Evolutionary conservation across 768 basidiomycete genomes (phyloP).

Genomic region (Rhodotorula toruloides): DNA sequence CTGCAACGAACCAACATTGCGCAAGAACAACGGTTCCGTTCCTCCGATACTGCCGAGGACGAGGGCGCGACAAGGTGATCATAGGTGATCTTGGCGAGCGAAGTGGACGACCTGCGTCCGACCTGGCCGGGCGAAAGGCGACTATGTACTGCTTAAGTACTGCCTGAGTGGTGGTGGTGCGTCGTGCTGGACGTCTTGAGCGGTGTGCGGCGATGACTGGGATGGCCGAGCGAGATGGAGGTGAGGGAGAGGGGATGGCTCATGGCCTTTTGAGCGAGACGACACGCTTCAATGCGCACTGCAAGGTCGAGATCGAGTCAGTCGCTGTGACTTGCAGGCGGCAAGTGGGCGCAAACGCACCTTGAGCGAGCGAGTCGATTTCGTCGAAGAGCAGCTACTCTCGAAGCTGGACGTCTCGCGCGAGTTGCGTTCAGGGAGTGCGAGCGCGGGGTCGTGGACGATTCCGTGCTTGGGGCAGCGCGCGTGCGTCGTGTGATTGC

Average conservation of each 20-base stretch:
- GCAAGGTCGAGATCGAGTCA: neutral
- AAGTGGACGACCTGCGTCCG: too few species aligned
- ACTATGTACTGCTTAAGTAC: neutral
- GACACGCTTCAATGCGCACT: neutral
- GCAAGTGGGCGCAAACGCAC: neutral
- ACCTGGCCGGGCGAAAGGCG: too few species aligned
- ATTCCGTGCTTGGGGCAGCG: constrained; percentile 25
- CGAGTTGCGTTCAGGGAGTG: constrained; percentile 20
- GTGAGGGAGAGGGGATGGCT: neutral
- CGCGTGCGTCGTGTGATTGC: constrained; percentile 9
- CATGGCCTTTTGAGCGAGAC: neutral
- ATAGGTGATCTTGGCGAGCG: too few species aligned
- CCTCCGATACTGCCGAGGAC: too few species aligned
- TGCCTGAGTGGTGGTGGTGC: neutral
- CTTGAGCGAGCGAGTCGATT: neutral
- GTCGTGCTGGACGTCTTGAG: neutral
- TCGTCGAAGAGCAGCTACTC: neutral
- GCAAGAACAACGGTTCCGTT: too few species aligned
- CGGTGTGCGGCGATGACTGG: neutral
- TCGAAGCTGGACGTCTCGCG: neutral
- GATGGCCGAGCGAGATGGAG: neutral
- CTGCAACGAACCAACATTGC: too few species aligned
- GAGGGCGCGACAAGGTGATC: too few species aligned
- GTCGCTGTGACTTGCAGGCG: too few species aligned
- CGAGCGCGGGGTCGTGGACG: constrained; percentile 24